These are phyloP conservation scores for Yamadazyma laniorum DNA, from an alignment of 805 yeast genomes.

Conservation along the genomic window DNA sequence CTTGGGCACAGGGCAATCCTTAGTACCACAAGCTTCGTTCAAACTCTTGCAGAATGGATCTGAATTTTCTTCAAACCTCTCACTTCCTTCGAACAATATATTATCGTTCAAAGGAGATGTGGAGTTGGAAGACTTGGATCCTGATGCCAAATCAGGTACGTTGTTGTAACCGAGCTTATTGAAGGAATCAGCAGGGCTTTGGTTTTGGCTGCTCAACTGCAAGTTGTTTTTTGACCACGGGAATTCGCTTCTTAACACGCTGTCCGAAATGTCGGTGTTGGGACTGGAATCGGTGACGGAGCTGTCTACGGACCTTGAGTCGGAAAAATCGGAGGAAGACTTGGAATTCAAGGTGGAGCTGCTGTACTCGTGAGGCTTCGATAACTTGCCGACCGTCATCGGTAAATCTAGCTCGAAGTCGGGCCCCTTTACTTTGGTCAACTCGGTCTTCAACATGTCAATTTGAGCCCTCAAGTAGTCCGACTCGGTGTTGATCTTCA, in stretches of 20 bases:
- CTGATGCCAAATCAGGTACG: constrained; percentile 37
- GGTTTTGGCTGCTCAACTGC: background rate
- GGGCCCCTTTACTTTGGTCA: constrained; percentile 54
- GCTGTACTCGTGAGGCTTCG: constrained; percentile 10
- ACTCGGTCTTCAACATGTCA: constrained; percentile 66
- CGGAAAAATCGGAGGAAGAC: constrained; percentile 9
- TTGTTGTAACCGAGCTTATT: constrained; percentile 1
- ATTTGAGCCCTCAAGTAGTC: constrained; percentile 77
- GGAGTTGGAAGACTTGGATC: constrained; percentile 28
- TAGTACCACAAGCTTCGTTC: constrained; percentile 81
- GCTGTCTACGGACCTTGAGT: constrained; percentile 13
- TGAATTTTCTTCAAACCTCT: constrained; percentile 63
- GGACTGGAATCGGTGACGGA: constrained; percentile 16
- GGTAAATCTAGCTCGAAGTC: constrained; percentile 32
- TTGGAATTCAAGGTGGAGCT: constrained; percentile 16
- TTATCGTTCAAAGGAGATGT: constrained; percentile 40
- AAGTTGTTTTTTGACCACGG: constrained; percentile 11
- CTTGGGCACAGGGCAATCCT: constrained; percentile 63
- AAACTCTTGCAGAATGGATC: constrained; percentile 74
- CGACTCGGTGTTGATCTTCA: constrained; percentile 66
- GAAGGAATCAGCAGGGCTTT: background rate
- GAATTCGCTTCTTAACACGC: constrained; percentile 7
- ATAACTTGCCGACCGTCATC: constrained; percentile 27
- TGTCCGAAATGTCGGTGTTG: constrained; percentile 14
- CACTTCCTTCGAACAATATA: constrained; percentile 32